Conservation (phyloP, 2,329 filamentous ascomycete species). For the Fusarium praegraminearum region DNA sequence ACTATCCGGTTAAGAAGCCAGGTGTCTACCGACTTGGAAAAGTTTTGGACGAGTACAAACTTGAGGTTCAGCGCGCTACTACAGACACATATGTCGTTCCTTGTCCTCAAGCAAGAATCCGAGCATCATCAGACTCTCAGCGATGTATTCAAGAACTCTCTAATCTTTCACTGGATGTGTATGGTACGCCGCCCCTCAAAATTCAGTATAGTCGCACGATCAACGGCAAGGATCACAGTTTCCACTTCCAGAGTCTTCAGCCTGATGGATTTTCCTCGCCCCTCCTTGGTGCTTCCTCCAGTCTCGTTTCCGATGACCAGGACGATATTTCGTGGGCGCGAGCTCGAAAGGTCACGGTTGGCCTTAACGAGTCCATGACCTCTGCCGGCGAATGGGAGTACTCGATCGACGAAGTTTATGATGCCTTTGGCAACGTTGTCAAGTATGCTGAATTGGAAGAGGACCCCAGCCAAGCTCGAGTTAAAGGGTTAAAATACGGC, state of each 20-base stretch:
- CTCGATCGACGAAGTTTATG: constrained; percentile 89
- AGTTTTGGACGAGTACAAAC: constrained; percentile 92
- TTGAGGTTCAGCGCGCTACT: constrained; percentile 83
- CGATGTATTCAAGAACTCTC: constrained; percentile 91
- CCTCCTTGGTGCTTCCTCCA: constrained; percentile 71
- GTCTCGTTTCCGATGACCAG: constrained; percentile 70
- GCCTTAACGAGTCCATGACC: constrained; percentile 89
- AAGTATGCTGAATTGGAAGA: constrained; percentile 77
- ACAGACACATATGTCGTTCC: constrained; percentile 86
- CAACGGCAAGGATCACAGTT: constrained; percentile 84
- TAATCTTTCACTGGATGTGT: constrained; percentile 83
- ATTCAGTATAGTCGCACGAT: constrained; percentile 92
- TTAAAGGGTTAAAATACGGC: constrained; percentile 75
- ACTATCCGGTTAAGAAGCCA: constrained; percentile 83
- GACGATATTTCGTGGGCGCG: constrained; percentile 85
- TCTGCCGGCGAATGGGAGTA: constrained; percentile 87
- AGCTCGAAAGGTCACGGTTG: constrained; percentile 78
- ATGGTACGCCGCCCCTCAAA: constrained; percentile 90
- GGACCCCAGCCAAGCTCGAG: constrained; percentile 74
- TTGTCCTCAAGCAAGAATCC: constrained; percentile 84
- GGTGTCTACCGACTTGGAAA: constrained; percentile 87
- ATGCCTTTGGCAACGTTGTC: constrained; percentile 88
- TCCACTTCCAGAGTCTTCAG: constrained; percentile 93
- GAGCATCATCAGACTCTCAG: constrained; percentile 68
- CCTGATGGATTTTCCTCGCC: constrained; percentile 88